Evolutionary conservation across 23 red algal genomes (phyloP).

Genomic region (Gracilaria gracilis): DNA sequence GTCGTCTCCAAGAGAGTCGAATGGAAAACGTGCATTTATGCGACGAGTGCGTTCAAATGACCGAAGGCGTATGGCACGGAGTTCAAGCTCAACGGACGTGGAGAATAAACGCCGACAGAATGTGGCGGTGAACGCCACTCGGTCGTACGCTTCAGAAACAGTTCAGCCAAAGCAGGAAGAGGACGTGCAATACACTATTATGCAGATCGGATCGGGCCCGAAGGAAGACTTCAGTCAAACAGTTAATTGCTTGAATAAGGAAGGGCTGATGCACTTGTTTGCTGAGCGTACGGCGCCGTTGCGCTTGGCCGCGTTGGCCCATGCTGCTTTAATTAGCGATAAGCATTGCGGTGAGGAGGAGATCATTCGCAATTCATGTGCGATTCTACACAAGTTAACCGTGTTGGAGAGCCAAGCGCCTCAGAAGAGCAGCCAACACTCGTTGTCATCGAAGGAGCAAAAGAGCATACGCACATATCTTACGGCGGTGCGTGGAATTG

Average conservation of each 20-base stretch:
- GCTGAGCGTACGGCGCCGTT: slow-evolving; percentile 49
- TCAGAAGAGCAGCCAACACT: slow-evolving; percentile 37
- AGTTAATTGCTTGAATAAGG: slow-evolving; percentile 55
- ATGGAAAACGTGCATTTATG: slow-evolving; percentile 63
- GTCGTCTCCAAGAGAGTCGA: slow-evolving; percentile 12
- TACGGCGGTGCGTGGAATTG: slow-evolving; percentile 39
- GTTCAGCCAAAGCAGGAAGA: slow-evolving; percentile 20
- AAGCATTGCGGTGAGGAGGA: slow-evolving; percentile 64
- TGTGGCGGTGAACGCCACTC: slow-evolving; percentile 1
- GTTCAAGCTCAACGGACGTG: slow-evolving; percentile 61
- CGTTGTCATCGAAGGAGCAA: slow-evolving; percentile 61
- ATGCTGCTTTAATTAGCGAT: slow-evolving; percentile 50
- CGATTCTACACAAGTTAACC: slow-evolving; percentile 61
- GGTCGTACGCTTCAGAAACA: slow-evolving; percentile 35
- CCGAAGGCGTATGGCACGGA: slow-evolving; percentile 53
- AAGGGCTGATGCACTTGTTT: slow-evolving; percentile 56
- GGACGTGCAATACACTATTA: slow-evolving; percentile 33
- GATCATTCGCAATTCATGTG: slow-evolving; percentile 59
- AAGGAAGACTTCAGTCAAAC: slow-evolving; percentile 51
- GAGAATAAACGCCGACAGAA: slow-evolving; percentile 59
- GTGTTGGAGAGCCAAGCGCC: slow-evolving; percentile 33
- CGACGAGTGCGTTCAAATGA: slow-evolving; percentile 71
- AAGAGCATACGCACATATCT: slow-evolving; percentile 67
- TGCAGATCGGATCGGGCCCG: slow-evolving; percentile 47
- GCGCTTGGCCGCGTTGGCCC: slow-evolving; percentile 63